These are phyloP conservation scores for Cladosporium sp. DNA, from an alignment of 2,329 filamentous ascomycete species.

Conservation along the genomic window DNA sequence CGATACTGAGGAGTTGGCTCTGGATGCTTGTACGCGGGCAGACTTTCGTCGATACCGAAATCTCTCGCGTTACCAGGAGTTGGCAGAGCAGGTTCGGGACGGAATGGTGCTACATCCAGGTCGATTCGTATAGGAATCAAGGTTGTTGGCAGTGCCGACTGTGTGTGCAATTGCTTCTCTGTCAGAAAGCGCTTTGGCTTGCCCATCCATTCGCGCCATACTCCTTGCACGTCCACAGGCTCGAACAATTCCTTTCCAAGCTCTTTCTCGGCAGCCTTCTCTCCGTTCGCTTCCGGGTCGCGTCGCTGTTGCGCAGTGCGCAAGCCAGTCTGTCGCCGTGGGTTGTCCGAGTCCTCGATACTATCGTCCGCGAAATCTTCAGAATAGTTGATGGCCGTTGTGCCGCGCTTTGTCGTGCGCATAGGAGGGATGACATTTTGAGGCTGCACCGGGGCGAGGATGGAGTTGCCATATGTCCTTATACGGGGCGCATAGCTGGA, in stretches of 20 bases:
- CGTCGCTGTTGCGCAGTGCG: constrained; percentile 66
- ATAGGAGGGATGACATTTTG: constrained; percentile 62
- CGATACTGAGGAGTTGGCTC: constrained; percentile 81
- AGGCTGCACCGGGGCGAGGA: constrained; percentile 79
- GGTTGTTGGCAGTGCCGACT: constrained; percentile 76
- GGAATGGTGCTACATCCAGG: constrained; percentile 78
- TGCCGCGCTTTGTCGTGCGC: constrained; percentile 94
- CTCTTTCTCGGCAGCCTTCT: constrained; percentile 60
- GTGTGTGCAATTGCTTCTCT: constrained; percentile 58
- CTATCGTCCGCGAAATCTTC: constrained; percentile 91
- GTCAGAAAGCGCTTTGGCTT: constrained; percentile 55
- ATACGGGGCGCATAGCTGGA: constrained; percentile 88
- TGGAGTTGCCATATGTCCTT: constrained; percentile 84
- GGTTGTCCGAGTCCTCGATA: constrained; percentile 70
- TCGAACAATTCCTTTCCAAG: constrained; percentile 74
- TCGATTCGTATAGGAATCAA: constrained; percentile 96
- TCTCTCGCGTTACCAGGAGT: constrained; percentile 56
- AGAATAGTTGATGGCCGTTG: constrained; percentile 94
- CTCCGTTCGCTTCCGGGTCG: constrained; percentile 62
- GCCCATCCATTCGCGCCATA: constrained; percentile 95
- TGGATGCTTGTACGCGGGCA: constrained; percentile 73
- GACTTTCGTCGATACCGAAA: constrained; percentile 62
- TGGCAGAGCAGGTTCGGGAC: constrained; percentile 62
- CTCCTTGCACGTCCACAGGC: constrained; percentile 80
- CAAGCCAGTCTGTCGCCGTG: constrained; percentile 67